Evolutionary conservation across 305 asterid genomes (phyloP).

Genomic region (Coffea humblotiana): DNA sequence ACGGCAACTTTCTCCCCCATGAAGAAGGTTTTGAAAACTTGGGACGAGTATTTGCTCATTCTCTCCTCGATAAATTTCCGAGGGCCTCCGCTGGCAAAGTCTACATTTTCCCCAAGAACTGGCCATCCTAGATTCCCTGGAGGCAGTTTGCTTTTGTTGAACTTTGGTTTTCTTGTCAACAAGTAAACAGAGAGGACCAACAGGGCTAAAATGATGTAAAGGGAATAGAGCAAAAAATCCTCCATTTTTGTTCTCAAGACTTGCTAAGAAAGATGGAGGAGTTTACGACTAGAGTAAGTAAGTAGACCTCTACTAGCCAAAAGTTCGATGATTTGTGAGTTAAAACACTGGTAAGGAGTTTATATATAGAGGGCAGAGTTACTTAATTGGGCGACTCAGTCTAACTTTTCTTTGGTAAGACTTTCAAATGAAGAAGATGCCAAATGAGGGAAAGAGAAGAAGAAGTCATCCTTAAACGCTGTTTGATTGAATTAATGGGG

Average conservation of each 20-base stretch:
- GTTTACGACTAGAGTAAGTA: no score
- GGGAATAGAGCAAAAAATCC: neutral
- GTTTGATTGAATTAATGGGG: no score
- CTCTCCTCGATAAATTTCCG: slow-evolving; percentile 21
- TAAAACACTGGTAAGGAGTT: no score
- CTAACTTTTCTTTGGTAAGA: no score
- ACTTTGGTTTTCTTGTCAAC: neutral
- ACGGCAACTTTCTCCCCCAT: slow-evolving; percentile 19
- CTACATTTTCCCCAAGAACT: slow-evolving; percentile 25
- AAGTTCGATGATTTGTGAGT: no score
- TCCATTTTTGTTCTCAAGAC: neutral
- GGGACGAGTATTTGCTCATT: slow-evolving; percentile 19
- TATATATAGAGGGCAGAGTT: no score
- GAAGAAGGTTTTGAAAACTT: slow-evolving; percentile 21
- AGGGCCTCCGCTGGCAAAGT: slow-evolving; percentile 13
- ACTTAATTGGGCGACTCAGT: no score
- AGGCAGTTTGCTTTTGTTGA: slow-evolving; percentile 13
- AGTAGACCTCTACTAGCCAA: neutral
- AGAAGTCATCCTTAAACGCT: no score
- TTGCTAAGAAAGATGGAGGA: neutral
- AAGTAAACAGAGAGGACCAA: neutral
- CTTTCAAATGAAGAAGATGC: no score
- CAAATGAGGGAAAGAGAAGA: no score
- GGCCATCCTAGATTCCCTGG: slow-evolving; percentile 29
- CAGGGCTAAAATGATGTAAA: neutral